A percentile compares a stretch with the other conserved stretches of the same genome.
phyloP scores from a whole-genome alignment of 768 basidiomycete genomes.

The Pulveroboletus ravenelii region DNA sequence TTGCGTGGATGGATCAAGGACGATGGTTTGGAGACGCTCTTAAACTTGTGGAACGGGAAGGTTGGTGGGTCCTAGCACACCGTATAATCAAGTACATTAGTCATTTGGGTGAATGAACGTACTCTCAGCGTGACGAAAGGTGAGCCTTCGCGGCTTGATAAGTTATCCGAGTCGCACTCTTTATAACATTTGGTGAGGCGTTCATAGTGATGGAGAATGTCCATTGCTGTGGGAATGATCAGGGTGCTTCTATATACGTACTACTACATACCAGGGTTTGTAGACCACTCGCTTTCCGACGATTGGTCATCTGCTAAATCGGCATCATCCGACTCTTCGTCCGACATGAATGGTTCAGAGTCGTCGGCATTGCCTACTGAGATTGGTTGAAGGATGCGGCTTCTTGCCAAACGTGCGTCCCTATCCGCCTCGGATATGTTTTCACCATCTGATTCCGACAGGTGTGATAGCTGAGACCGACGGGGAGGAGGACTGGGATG shows the following conservation, averaged over 20 bases:
- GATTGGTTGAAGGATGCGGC: constrained; percentile 43
- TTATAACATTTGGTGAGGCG: constrained; percentile 46
- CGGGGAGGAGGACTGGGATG: constrained; percentile 6
- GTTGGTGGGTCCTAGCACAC: constrained; percentile 10
- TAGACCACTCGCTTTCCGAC: constrained; percentile 38
- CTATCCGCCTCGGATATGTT: constrained; percentile 60
- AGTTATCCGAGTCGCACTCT: constrained; percentile 29
- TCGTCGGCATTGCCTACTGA: constrained; percentile 26
- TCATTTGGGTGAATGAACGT: constrained; percentile 6
- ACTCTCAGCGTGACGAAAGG: constrained; percentile 47
- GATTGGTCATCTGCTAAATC: constrained; percentile 53
- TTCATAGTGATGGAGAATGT: constrained; percentile 43
- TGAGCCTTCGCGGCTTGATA: constrained; percentile 43
- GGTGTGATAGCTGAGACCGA: constrained; percentile 23
- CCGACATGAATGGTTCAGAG: constrained; percentile 50
- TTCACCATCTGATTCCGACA: constrained; percentile 65
- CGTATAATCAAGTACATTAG: neutral
- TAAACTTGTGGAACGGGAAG: constrained; percentile 6
- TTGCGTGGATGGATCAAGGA: constrained; percentile 5
- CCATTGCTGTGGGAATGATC: constrained; percentile 19
- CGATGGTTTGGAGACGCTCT: neutral
- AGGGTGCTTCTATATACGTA: neutral
- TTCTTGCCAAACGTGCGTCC: constrained; percentile 69
- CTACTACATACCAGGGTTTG: constrained; percentile 31
- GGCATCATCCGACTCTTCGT: constrained; percentile 77